Base-by-base conservation (phyloP, 495 filamentous ascomycete genomes). In the Bacidia gigantensis region DNA sequence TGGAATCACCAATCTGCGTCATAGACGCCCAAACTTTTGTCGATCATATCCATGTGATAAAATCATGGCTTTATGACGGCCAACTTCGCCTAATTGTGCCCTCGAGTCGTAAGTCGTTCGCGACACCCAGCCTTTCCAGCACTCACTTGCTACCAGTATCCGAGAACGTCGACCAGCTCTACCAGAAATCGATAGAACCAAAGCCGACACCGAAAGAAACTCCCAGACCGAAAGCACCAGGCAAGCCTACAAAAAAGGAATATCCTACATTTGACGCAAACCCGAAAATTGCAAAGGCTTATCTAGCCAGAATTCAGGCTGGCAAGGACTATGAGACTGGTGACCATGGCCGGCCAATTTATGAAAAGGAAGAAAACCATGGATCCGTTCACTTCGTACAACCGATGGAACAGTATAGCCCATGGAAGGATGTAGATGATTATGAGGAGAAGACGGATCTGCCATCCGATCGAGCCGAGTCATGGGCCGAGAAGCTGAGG, bases 21-120 rank as follows among this genome's bases (percentile, higher is more conserved):
- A 76, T 83, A 63, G 83, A 87, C 65, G 83, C 84, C 60, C 82
- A 79, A 49, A 83, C 80, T 26, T 62, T 86, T 57, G 76, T 81
- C 23, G 80, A 78, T 53, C 81, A 81, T 47, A 81, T 84, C 60
- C 80, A 76, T 58, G 77, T 77, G 60, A 78, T 86, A 53, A 79
- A 83, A 67, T 73, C 75, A 67, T 84, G 81, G 80, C 74, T 81
- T 26, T 70, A 71, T 42, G 75, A 80, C 51, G 79, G 78, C 7
- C 70, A 76, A 50, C 77, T 86, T 53, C 76, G 74, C 54, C 71
- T 87, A 25, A 74, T 81, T 53, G 78, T 87, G 49, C 83, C 83
- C 49, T 73, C 83, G 21, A 76, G 81, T 64, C 47, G 47, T 49
- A 18, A 12, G 47, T 49, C n/a, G 2, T 44, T 23, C 21, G 14